Percentiles rank a stretch among this genome's conserved stretches.
Conservation (phyloP, 2,329 filamentous ascomycete species). For the Cryphonectria parasitica region DNA sequence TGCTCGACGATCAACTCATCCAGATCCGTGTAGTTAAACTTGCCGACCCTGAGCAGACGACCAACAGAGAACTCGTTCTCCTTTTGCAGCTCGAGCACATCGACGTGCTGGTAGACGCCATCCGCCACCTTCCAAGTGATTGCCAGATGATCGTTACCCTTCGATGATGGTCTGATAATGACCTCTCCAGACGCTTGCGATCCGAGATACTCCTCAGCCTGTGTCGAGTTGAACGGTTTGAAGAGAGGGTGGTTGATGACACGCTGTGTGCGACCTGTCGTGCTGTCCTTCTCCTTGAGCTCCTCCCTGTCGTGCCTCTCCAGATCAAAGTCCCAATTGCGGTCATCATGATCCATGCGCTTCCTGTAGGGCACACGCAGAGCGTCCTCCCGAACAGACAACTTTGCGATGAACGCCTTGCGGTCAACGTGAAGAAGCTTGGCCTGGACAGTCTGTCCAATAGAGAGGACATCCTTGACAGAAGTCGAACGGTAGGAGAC, state of each 20-base stretch:
- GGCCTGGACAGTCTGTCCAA: constrained; percentile 83
- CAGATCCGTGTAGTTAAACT: constrained; percentile 91
- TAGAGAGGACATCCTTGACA: constrained; percentile 73
- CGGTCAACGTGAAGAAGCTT: constrained; percentile 89
- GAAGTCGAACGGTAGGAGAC: constrained; percentile 70
- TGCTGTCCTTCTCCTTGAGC: constrained; percentile 82
- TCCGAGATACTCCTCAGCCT: constrained; percentile 92
- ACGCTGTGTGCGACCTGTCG: constrained; percentile 82
- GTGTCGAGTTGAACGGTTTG: constrained; percentile 86
- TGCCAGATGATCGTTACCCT: constrained; percentile 91
- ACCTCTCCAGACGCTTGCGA: constrained; percentile 85
- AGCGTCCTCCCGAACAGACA: constrained; percentile 82
- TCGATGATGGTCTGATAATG: constrained; percentile 93
- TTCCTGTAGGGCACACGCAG: constrained; percentile 74
- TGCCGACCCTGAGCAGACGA: constrained; percentile 81
- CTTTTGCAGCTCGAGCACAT: constrained; percentile 95
- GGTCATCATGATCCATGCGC: constrained; percentile 71
- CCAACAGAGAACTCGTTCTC: constrained; percentile 96
- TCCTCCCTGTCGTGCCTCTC: constrained; percentile 83
- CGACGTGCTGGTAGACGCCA: constrained; percentile 95
- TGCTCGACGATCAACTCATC: constrained; percentile 97
- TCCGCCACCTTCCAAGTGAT: constrained; percentile 98
- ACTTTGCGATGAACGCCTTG: constrained; percentile 79
- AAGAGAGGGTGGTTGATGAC: constrained; percentile 99
- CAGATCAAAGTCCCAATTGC: constrained; percentile 85